Conservation (phyloP, 129 eudicot species). For the Saussurea involucrata region DNA sequence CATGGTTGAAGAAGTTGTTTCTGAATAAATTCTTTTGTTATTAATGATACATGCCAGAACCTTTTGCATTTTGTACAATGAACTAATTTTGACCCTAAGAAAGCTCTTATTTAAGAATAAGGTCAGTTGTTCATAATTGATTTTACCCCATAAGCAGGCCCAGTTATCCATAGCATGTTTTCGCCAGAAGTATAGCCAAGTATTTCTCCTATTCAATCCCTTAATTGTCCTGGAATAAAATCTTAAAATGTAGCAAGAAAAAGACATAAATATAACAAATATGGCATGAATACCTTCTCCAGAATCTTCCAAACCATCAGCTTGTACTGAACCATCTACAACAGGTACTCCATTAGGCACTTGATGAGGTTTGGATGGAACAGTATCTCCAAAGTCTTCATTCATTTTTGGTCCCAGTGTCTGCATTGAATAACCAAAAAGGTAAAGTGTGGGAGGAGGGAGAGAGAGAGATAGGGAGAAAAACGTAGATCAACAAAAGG, state of each 20-base stretch:
- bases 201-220: neutral
- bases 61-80: neutral
- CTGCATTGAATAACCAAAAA: conserved; percentile 23
- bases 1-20: conserved; percentile 10
- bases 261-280: neutral
- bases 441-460: neutral
- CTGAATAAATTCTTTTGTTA: neutral
- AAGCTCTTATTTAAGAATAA: neutral
- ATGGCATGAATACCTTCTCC: conserved; percentile 55
- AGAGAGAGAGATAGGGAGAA: neutral
- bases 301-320: conserved; percentile 38
- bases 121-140: neutral
- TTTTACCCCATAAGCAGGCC: conserved; percentile 1
- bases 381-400: conserved; percentile 72
- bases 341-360: conserved; percentile 26
- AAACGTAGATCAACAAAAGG: neutral
- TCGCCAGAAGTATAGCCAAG: neutral
- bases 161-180: neutral
- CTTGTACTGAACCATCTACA: conserved; percentile 26
- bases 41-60: conserved; percentile 1
- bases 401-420: conserved; percentile 42
- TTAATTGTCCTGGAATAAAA: neutral
- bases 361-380: conserved; percentile 72
- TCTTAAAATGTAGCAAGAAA: neutral
- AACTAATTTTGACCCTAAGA: neutral